Evolutionary conservation across 345 rosid species (phyloP).

Genomic region (Linum usitatissimum): DNA sequence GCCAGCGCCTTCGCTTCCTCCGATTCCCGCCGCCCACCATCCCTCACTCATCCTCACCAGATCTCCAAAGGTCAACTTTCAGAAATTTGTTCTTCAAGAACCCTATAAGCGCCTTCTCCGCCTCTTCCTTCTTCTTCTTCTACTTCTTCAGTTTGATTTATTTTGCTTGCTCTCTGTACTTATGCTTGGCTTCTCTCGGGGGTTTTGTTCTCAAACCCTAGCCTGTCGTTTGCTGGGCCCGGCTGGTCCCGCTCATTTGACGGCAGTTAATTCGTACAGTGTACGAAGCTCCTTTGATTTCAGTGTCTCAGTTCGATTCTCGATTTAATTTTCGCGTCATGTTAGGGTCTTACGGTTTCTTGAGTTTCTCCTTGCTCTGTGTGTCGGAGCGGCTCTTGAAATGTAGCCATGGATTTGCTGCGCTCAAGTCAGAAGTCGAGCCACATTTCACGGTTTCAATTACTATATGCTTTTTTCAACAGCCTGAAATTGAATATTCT

Average conservation of each 20-base stretch:
- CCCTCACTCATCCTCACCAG: not conserved
- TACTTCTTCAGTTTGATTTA: not conserved
- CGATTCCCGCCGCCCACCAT: not conserved
- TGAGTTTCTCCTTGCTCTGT: not conserved
- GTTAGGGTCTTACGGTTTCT: not conserved
- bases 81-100: not conserved
- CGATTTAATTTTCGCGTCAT: not conserved
- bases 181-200: not conserved
- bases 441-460: too few relatives aligned
- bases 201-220: not conserved
- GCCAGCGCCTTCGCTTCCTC: slow-evolving; percentile 2
- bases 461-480: too few relatives aligned
- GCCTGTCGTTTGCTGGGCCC: not conserved
- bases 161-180: not conserved
- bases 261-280: not conserved
- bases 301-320: not conserved
- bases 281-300: not conserved
- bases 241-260: not conserved
- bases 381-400: not conserved
- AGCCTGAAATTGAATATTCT: too few relatives aligned
- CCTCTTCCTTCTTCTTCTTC: not conserved
- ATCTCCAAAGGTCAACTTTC: not conserved
- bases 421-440: not conserved
- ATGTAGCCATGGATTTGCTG: not conserved
- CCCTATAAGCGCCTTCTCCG: not conserved